Base-by-base conservation (phyloP, 2,329 filamentous ascomycete species). In the Alternaria rosae region DNA sequence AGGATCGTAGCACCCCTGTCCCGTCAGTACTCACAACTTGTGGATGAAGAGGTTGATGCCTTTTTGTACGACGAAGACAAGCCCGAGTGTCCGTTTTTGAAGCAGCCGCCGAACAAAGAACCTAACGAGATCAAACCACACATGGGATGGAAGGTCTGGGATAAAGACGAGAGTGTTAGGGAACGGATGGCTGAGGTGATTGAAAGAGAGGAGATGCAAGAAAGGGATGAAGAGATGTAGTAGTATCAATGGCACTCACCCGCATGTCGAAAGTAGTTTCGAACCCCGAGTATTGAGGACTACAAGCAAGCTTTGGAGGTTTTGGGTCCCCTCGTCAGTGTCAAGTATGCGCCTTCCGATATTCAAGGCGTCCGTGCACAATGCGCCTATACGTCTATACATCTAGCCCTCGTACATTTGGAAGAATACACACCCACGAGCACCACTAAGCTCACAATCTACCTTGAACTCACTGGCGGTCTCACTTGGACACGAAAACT, bases 61-160 rank as follows among this genome's bases (percentile, higher is more conserved):
- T 68, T 56, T 41, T 5, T 68, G 44, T 62, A 61, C n/a, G 38
- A 41, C 4, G 53, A 59, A 25, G 43, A 41, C 1, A 42, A 55
- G 3, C 43, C 47, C 5, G 59, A 62, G 1, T 47, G 57, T 42
- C 64, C 66, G 6, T 65, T 68, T 50, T 13, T 51, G n/a, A 32
- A 47, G 38, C 21, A 4, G 4, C 38, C 17, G 3, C 13, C 32
- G 8, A 3, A 15, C 3, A 5, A 1, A 7, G 26, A 28, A n/a
- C 35, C 20, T 23, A 59, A 32, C 13, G 25, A 20, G 15, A 23
- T 58, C 7, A 55, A 42, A 44, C 51, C 30, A 9, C 44, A 58
- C 7, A 50, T 63, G 15, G 66, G 66, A 6, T 68, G 66, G 66
- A 53, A 56, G 17, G 25, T 68, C 3, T 50, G 64, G 45, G 41